Conservation (phyloP, 768 basidiomycete genomes). For the Tulasnella sp. region DNA sequence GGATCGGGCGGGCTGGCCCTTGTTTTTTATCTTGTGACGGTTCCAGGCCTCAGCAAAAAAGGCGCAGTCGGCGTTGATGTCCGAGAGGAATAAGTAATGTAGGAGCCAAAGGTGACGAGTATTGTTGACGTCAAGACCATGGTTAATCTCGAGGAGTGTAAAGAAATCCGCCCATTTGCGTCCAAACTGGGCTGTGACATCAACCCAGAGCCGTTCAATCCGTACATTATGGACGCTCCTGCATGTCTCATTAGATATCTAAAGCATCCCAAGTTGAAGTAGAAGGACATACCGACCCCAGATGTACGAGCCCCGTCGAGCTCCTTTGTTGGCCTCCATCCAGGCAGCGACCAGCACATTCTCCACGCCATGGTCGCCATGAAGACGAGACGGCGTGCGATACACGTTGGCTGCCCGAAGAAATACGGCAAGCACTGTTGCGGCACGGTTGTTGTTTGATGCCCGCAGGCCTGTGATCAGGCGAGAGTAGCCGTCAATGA, state of each 20-base stretch:
- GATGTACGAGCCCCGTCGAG: conserved; percentile 21
- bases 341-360: conserved; percentile 21
- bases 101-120: conserved; percentile 34
- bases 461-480: conserved; percentile 20
- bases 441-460: conserved; percentile 21
- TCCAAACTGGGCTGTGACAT: conserved; percentile 32
- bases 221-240: conserved; percentile 32
- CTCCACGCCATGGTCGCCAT: conserved; percentile 24
- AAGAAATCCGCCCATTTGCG: conserved; percentile 36
- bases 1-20: conserved; percentile 17
- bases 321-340: conserved; percentile 20
- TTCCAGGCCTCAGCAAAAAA: conserved; percentile 24
- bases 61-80: conserved; percentile 29
- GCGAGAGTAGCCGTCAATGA: conserved; percentile 21
- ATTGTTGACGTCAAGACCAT: conserved; percentile 26
- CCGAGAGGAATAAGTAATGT: conserved; percentile 30
- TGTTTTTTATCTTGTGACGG: conserved; percentile 16
- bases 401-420: conserved; percentile 1
- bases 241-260: conserved; percentile 18
- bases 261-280: background rate
- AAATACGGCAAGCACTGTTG: conserved; percentile 22
- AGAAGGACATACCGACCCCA: conserved; percentile 18
- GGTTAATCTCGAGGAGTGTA: conserved; percentile 24
- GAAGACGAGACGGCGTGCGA: conserved; percentile 19
- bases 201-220: conserved; percentile 37